A percentile compares a stretch with the other conserved stretches of the same genome.
phyloP scores from a whole-genome alignment of 1,139 yeast species.

The Taphrina betulina region DNA sequence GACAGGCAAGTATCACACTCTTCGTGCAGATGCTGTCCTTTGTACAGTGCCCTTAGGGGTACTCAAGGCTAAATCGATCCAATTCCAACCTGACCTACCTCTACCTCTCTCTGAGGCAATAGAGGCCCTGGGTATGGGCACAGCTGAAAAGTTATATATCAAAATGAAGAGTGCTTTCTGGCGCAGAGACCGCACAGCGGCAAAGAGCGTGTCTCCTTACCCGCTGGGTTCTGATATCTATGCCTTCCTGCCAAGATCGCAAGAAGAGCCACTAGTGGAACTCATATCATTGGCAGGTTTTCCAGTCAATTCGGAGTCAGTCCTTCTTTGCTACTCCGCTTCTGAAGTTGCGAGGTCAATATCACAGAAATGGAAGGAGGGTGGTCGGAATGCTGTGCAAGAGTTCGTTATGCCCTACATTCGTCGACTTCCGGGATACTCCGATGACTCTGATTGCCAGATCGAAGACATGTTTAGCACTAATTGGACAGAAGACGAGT shows the following conservation, averaged over 20 bases:
- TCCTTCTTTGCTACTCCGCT: slow-evolving; percentile 13
- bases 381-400: slow-evolving; percentile 4
- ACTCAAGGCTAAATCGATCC: slow-evolving; percentile 46
- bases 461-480: slow-evolving; percentile 19
- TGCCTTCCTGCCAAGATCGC: slow-evolving; percentile 8
- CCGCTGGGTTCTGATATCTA: slow-evolving; percentile 3
- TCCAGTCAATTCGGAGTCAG: slow-evolving; percentile 6
- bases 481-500: slow-evolving; percentile 17
- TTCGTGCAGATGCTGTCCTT: slow-evolving; percentile 46
- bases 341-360: background rate
- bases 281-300: slow-evolving; percentile 14
- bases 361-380: background rate
- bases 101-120: slow-evolving; percentile 31
- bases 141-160: slow-evolving; percentile 16
- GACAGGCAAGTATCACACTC: slow-evolving; percentile 8
- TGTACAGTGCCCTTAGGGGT: slow-evolving; percentile 49
- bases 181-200: background rate
- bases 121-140: slow-evolving; percentile 7
- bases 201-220: too few relatives aligned
- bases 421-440: slow-evolving; percentile 1
- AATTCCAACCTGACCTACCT: slow-evolving; percentile 50
- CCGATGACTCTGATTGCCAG: background rate
- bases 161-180: slow-evolving; percentile 11
- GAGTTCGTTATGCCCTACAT: slow-evolving; percentile 8
- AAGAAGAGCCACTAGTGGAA: slow-evolving; percentile 4